Evolutionary conservation across 139 green algal species (phyloP).

Genomic region (Chlamydomonas urium): DNA sequence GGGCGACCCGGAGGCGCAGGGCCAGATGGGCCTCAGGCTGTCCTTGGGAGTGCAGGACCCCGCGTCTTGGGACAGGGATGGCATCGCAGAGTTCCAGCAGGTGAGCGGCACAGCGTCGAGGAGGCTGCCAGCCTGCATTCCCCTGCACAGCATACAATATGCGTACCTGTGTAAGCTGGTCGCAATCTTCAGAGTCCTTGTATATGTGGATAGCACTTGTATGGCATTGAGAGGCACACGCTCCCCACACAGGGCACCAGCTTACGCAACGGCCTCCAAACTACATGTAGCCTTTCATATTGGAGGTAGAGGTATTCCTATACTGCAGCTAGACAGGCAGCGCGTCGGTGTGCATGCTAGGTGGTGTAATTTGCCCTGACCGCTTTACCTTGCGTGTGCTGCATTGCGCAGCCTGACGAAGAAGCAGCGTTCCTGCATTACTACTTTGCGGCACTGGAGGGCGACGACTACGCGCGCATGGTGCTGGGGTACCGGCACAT

Average conservation of each 20-base stretch:
- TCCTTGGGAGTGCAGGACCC: slow-evolving; percentile 56
- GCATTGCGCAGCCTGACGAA: slow-evolving; percentile 39
- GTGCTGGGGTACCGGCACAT: slow-evolving; percentile 78
- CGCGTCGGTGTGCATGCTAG: too few species aligned
- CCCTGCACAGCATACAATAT: background rate
- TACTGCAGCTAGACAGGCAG: too few species aligned
- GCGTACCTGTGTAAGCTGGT: too few species aligned
- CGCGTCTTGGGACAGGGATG: slow-evolving; percentile 17
- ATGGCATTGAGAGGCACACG: too few species aligned
- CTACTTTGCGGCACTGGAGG: slow-evolving; percentile 71
- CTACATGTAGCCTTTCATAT: too few species aligned
- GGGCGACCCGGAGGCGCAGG: slow-evolving; percentile 69
- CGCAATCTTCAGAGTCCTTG: too few species aligned
- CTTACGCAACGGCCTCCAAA: too few species aligned
- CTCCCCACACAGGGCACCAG: too few species aligned
- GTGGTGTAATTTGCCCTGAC: too few species aligned
- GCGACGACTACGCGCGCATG: slow-evolving; percentile 64
- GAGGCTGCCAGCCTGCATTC: background rate
- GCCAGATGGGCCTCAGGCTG: slow-evolving; percentile 56
- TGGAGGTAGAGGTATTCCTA: too few species aligned
- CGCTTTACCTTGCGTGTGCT: background rate
- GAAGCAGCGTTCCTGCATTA: slow-evolving; percentile 67
- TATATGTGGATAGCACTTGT: too few species aligned
- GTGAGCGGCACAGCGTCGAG: too few species aligned
- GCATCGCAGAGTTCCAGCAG: background rate